These are phyloP conservation scores for Pisolithus marmoratus DNA, from an alignment of 768 basidiomycete genomes.

Conservation along the genomic window DNA sequence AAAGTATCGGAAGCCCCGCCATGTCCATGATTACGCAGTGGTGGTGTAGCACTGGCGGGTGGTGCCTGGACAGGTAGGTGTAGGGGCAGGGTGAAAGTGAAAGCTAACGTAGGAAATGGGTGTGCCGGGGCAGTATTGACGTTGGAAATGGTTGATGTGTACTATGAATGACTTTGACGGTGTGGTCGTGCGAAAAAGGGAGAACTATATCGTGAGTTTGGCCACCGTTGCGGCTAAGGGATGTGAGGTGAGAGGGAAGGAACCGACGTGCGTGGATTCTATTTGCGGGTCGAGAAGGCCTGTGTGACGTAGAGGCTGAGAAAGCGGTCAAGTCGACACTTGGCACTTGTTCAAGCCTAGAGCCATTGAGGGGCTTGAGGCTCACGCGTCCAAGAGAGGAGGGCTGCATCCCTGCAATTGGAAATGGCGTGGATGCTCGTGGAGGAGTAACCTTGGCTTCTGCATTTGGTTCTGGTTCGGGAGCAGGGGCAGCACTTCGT, in stretches of 20 bases:
- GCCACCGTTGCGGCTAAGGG: conserved; percentile 4
- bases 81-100: not conserved
- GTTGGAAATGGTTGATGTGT: not conserved
- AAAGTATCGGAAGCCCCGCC: not conserved
- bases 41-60: not conserved
- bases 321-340: conserved; percentile 18
- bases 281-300: conserved; percentile 6
- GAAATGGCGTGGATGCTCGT: not conserved
- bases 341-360: conserved; percentile 6
- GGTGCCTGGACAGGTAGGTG: not conserved
- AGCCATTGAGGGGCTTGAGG: conserved; percentile 10
- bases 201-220: not conserved
- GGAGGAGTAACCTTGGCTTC: conserved; percentile 9
- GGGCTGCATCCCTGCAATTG: conserved; percentile 1
- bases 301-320: conserved; percentile 6
- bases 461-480: no score
- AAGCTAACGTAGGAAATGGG: not conserved
- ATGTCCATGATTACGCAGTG: not conserved
- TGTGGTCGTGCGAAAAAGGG: not conserved
- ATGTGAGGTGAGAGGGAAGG: conserved; percentile 7
- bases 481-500: no score
- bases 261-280: conserved; percentile 11
- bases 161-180: not conserved
- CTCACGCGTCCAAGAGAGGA: conserved; percentile 10
- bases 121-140: not conserved